Conservation (phyloP, 371 early-diverging fungal species). For the Actinomortierella wolfii region DNA sequence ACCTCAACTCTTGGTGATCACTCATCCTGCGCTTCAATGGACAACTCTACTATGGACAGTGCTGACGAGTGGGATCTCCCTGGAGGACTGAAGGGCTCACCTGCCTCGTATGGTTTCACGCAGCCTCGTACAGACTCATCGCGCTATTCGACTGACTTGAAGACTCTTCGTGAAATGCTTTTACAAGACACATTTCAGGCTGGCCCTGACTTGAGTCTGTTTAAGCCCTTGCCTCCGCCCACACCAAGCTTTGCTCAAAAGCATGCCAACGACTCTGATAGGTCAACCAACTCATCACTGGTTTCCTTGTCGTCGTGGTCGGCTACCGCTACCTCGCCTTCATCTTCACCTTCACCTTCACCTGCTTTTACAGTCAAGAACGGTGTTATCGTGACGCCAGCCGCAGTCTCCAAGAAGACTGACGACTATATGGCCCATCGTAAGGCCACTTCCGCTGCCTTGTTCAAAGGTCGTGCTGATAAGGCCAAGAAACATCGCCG, state of each 20-base stretch:
- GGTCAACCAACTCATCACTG: slow-evolving; percentile 34
- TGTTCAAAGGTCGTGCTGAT: no score
- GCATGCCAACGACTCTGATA: no score
- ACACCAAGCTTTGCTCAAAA: no score
- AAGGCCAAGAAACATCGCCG: slow-evolving; percentile 26
- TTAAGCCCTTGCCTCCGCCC: slow-evolving; percentile 11
- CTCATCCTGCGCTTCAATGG: slow-evolving; percentile 35
- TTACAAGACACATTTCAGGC: slow-evolving; percentile 4
- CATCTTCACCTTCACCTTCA: slow-evolving; percentile 4
- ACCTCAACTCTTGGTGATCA: slow-evolving; percentile 25
- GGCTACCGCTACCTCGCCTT: neutral
- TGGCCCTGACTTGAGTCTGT: neutral
- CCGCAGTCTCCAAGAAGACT: slow-evolving; percentile 14
- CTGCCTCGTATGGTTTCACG: slow-evolving; percentile 20
- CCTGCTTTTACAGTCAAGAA: neutral
- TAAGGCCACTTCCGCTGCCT: slow-evolving; percentile 2
- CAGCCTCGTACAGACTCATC: slow-evolving; percentile 17
- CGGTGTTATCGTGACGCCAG: neutral
- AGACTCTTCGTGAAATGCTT: slow-evolving; percentile 27
- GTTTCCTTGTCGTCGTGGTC: slow-evolving; percentile 17
- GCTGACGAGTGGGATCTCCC: slow-evolving; percentile 33
- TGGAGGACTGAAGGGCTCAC: neutral
- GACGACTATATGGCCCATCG: slow-evolving; percentile 45
- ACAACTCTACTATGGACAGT: slow-evolving; percentile 25
- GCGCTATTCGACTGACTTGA: slow-evolving; percentile 30